These are phyloP conservation scores for Phaeotremella fagi DNA, from an alignment of 768 basidiomycete genomes.

Conservation along the genomic window DNA sequence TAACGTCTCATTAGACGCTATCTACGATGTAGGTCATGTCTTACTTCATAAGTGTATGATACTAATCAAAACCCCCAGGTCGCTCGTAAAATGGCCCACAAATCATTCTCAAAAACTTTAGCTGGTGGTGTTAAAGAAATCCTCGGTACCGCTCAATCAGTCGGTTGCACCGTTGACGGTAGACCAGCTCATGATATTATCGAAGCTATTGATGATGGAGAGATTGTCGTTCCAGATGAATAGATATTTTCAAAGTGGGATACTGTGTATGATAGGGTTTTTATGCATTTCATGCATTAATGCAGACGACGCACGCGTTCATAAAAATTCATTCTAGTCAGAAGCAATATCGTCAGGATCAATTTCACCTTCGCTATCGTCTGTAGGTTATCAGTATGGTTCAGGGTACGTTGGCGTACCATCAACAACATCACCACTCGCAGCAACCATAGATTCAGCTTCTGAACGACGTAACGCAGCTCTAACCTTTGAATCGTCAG, in stretches of 20 bases:
- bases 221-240: slow-evolving; percentile 51
- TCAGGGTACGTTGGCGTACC: slow-evolving; percentile 50
- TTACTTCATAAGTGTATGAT: neutral
- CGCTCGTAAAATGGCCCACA: slow-evolving; percentile 90
- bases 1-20: slow-evolving; percentile 88
- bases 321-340: neutral
- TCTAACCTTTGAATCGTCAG: slow-evolving; percentile 55
- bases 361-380: slow-evolving; percentile 10
- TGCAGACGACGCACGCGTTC: too few relatives aligned
- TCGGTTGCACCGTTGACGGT: slow-evolving; percentile 95
- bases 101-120: slow-evolving; percentile 88
- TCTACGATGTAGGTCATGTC: slow-evolving; percentile 57
- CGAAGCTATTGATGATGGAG: slow-evolving; percentile 56
- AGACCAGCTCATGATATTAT: slow-evolving; percentile 88
- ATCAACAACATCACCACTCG: slow-evolving; percentile 61
- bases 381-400: neutral
- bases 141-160: slow-evolving; percentile 90
- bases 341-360: slow-evolving; percentile 10
- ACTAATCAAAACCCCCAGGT: slow-evolving; percentile 50
- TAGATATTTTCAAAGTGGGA: slow-evolving; percentile 19
- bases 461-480: slow-evolving; percentile 57
- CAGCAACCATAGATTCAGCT: slow-evolving; percentile 54
- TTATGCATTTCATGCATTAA: neutral
- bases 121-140: slow-evolving; percentile 93
- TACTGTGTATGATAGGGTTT: neutral